These are phyloP conservation scores for Calamus simplicifolius DNA, from an alignment of 176 grass and related monocot genomes.

Conservation along the genomic window DNA sequence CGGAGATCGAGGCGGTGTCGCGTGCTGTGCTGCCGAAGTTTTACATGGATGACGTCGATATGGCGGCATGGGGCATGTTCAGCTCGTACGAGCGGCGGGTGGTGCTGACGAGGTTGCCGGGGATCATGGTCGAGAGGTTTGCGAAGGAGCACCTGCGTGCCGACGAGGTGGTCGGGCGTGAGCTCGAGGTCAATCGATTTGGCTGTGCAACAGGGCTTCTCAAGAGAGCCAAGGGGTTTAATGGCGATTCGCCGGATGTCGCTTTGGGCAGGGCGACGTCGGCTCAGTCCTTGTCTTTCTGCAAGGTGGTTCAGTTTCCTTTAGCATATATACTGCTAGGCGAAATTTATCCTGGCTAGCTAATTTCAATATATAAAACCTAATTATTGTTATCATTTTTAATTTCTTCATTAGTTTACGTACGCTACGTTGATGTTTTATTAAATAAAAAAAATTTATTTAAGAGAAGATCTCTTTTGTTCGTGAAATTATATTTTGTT, in stretches of 20 bases:
- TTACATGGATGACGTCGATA: conserved; percentile 74
- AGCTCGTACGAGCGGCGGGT: conserved; percentile 28
- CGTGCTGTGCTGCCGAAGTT: conserved; percentile 95
- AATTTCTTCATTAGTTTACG: no score
- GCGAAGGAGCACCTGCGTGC: conserved; percentile 77
- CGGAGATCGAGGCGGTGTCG: conserved; percentile 65
- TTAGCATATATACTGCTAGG: no score
- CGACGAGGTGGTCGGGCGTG: conserved; percentile 51
- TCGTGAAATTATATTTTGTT: no score
- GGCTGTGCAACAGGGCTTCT: conserved; percentile 33
- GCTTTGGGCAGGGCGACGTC: conserved; percentile 32
- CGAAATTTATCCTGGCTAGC: no score
- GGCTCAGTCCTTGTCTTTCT: conserved; percentile 30
- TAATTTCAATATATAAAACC: no score
- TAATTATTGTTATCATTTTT: no score
- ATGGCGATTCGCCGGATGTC: conserved; percentile 23
- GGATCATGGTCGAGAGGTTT: conserved; percentile 69
- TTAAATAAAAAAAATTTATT: no score
- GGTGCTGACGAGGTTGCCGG: conserved; percentile 52
- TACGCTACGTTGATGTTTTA: no score
- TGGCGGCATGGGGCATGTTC: conserved; percentile 49
- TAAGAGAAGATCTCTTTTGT: no score
- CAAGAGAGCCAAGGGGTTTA: background rate
- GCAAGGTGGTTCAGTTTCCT: conserved; percentile 37
- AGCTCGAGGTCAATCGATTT: conserved; percentile 44